Conservation (phyloP, 257 asterid species). For the Nicotiana obtusifolia region DNA sequence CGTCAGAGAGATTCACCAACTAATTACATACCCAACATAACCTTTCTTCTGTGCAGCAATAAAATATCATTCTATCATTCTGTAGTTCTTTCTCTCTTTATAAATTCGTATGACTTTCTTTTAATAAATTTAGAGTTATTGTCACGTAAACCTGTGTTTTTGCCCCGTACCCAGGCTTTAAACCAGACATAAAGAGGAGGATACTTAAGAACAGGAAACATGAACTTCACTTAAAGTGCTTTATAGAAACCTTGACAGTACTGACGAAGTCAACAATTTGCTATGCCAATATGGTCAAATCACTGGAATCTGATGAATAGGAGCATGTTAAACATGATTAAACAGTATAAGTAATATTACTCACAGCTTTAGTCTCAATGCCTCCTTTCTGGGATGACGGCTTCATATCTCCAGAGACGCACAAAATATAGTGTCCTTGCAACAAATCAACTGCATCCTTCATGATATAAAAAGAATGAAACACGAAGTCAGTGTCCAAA, state of each 20-base stretch:
- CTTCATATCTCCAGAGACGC: conserved; percentile 68
- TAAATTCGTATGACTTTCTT: background rate
- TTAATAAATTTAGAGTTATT: background rate
- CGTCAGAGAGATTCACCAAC: background rate
- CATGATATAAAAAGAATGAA: conserved; percentile 5
- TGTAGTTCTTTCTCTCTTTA: background rate
- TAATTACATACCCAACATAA: background rate
- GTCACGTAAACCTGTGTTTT: background rate
- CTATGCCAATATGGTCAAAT: background rate
- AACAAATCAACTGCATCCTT: conserved; percentile 82
- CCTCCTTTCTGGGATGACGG: conserved; percentile 50
- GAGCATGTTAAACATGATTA: background rate
- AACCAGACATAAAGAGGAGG: background rate
- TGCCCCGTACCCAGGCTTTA: background rate
- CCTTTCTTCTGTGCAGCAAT: background rate
- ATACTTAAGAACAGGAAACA: background rate
- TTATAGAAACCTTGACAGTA: background rate
- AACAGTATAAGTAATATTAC: conserved; percentile 20
- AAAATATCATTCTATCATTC: background rate
- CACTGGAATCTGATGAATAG: background rate
- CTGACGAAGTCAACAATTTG: background rate
- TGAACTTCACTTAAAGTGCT: background rate
- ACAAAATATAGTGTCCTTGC: conserved; percentile 68
- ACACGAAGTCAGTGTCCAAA: conserved; percentile 1
- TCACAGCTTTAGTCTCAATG: conserved; percentile 63